These are phyloP conservation scores for Sideroxylon spinosum DNA, from an alignment of 179 eudicot species.

Conservation along the genomic window DNA sequence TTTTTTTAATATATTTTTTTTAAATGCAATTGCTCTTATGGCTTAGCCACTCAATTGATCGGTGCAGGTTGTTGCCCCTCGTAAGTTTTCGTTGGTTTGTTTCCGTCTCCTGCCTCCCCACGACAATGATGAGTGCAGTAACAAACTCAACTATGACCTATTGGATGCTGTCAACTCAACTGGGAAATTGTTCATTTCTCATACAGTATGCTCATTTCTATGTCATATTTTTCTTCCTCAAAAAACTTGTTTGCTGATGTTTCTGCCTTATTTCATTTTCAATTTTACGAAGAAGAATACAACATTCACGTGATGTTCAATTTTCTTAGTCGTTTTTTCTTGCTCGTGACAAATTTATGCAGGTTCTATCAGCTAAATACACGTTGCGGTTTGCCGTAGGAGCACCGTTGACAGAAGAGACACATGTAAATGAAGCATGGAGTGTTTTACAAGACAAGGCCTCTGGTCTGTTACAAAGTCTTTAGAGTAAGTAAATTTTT, in stretches of 20 bases:
- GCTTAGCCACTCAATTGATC: conserved; percentile 12
- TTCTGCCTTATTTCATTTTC: background rate
- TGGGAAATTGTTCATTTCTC: conserved; percentile 78
- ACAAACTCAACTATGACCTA: conserved; percentile 62
- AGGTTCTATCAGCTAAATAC: conserved; percentile 73
- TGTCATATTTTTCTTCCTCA: background rate
- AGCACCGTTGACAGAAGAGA: conserved; percentile 85
- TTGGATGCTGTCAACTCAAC: conserved; percentile 75
- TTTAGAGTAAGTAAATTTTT: conserved; percentile 4
- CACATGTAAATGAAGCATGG: conserved; percentile 72
- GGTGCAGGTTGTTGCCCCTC: conserved; percentile 66
- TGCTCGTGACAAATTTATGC: conserved; percentile 17
- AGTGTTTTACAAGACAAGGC: conserved; percentile 67
- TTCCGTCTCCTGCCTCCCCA: conserved; percentile 60
- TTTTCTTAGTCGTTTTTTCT: background rate
- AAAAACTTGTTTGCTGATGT: background rate
- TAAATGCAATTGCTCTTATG: background rate
- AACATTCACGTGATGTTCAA: background rate
- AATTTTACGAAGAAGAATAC: background rate
- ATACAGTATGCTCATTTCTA: conserved; percentile 47
- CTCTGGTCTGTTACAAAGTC: conserved; percentile 31
- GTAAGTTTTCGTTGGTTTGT: conserved; percentile 76
- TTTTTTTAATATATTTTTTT: background rate
- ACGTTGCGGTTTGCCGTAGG: conserved; percentile 76
- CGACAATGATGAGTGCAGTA: conserved; percentile 32